Evolutionary conservation across 2,329 filamentous ascomycete species (phyloP).

Genomic region (Endothia cerciana): DNA sequence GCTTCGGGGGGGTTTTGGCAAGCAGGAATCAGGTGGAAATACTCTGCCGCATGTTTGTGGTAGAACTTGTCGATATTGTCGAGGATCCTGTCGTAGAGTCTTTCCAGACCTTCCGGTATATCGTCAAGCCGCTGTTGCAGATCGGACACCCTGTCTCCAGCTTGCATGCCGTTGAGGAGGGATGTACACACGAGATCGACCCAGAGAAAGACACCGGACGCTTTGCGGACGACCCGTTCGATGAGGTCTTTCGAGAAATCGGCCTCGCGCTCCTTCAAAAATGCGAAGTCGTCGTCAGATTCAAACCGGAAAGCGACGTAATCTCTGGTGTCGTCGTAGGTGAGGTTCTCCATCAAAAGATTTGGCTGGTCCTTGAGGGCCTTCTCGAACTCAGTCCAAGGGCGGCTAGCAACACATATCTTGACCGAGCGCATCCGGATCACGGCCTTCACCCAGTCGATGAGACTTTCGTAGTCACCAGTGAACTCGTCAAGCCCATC

Average conservation of each 20-base stretch:
- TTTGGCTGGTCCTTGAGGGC: too few relatives aligned
- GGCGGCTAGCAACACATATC: too few relatives aligned
- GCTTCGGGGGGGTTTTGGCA: neutral
- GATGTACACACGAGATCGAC: neutral
- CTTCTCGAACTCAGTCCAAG: too few relatives aligned
- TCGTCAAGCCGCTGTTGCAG: neutral
- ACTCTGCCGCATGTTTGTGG: neutral
- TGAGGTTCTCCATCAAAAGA: too few relatives aligned
- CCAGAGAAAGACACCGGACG: conserved; percentile 3
- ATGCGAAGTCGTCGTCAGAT: neutral
- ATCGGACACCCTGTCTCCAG: neutral
- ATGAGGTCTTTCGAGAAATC: neutral
- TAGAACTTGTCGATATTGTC: neutral
- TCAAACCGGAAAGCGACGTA: too few relatives aligned
- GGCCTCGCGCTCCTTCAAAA: neutral
- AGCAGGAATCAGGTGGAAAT: neutral
- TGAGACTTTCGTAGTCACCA: too few relatives aligned
- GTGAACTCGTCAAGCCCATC: too few relatives aligned
- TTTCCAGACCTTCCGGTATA: neutral
- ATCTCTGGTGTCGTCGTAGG: too few relatives aligned
- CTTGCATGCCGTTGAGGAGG: neutral
- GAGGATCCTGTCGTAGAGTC: neutral
- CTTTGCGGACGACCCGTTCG: neutral
- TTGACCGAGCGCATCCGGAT: too few relatives aligned
- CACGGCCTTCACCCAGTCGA: too few relatives aligned